These are phyloP conservation scores for Fusarium sp. DNA, from an alignment of 2,329 filamentous ascomycete species.

Conservation along the genomic window DNA sequence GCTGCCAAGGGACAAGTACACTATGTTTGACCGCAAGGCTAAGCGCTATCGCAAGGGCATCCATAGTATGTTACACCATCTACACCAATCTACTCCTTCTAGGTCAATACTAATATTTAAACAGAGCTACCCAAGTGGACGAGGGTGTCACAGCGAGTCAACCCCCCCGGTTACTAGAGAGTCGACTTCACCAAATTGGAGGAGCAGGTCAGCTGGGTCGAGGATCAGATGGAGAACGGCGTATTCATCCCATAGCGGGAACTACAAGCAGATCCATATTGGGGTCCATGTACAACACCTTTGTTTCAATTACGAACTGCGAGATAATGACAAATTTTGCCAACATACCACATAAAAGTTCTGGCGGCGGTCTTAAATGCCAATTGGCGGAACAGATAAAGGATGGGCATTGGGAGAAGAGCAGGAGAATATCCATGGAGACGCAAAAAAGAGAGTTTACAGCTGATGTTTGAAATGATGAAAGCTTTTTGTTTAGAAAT, in stretches of 20 bases:
- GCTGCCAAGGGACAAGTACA: conserved; percentile 97
- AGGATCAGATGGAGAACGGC: conserved; percentile 38
- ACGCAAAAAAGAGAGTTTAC: conserved; percentile 15
- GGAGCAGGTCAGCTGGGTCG: conserved; percentile 11
- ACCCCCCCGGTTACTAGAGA: conserved; percentile 91
- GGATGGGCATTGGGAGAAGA: conserved; percentile 2
- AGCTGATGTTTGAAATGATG: conserved; percentile 14
- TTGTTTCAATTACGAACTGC: conserved; percentile 44
- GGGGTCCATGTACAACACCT: conserved; percentile 47
- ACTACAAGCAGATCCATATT: conserved; percentile 32
- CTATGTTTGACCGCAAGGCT: conserved; percentile 95
- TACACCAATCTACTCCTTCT: background rate
- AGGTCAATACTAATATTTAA: conserved; percentile 33
- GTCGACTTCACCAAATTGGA: conserved; percentile 17
- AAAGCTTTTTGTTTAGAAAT: conserved; percentile 22
- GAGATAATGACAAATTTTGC: conserved; percentile 36
- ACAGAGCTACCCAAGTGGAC: conserved; percentile 92
- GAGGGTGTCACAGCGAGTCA: conserved; percentile 90
- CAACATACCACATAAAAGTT: conserved; percentile 12
- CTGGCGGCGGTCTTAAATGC: conserved; percentile 9
- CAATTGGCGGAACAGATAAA: conserved; percentile 43
- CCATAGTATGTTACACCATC: conserved; percentile 77
- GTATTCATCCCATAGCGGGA: conserved; percentile 37
- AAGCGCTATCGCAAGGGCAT: conserved; percentile 97
- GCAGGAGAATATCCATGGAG: background rate